Conservation (phyloP, 208 protist genomes). For the Crithidia thermophila region DNA sequence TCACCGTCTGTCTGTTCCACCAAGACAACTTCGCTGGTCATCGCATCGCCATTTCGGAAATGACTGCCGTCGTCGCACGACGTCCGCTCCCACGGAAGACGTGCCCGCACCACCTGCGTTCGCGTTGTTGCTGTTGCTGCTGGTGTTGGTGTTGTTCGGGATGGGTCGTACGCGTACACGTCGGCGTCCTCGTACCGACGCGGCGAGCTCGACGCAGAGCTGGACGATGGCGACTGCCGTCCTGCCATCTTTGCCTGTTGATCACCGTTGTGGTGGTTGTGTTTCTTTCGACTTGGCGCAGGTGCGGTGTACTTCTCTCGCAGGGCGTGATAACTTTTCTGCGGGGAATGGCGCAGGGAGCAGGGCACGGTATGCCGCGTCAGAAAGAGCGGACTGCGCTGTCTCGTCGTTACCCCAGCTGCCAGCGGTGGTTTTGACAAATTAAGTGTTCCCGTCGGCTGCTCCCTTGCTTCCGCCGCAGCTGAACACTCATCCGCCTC, state of each 20-base stretch:
- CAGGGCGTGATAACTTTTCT: conserved; percentile 23
- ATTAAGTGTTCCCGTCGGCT: too few species aligned
- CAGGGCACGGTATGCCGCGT: conserved; percentile 37
- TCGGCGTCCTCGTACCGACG: conserved; percentile 26
- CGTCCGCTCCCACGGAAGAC: too few species aligned
- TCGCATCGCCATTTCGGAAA: too few species aligned
- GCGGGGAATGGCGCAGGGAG: conserved; percentile 22
- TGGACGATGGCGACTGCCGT: not conserved
- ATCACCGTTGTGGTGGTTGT: not conserved
- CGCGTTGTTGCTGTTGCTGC: too few species aligned
- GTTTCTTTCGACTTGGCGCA: not conserved
- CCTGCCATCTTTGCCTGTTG: not conserved
- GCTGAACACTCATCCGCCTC: not conserved
- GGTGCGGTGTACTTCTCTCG: conserved; percentile 15
- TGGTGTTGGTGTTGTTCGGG: too few species aligned
- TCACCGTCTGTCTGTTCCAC: too few species aligned
- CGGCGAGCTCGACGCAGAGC: conserved; percentile 10
- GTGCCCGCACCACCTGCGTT: too few species aligned
- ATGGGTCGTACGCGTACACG: conserved; percentile 26
- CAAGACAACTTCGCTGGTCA: too few species aligned
- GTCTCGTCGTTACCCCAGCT: too few species aligned
- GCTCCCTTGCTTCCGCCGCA: not conserved
- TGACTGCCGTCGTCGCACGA: too few species aligned
- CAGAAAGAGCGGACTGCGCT: conserved; percentile 7
- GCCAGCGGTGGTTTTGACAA: not conserved